Evolutionary conservation across 2,329 filamentous ascomycete genomes (phyloP), one percentile per base, ranked within the genome.

Genomic region (Madurella mycetomatis): DNA sequence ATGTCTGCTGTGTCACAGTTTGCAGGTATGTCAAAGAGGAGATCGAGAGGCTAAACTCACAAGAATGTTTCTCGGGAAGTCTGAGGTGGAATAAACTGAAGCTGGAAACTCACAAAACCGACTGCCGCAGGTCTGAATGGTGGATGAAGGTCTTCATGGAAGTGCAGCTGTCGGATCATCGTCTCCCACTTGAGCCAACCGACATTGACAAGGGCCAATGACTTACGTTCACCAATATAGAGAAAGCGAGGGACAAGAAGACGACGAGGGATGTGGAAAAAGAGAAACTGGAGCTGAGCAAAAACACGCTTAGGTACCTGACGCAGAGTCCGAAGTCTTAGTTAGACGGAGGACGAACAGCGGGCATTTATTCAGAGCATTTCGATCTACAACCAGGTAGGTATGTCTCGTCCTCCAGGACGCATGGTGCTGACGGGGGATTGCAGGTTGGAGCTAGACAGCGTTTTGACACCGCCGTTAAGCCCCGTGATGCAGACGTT

Each of bases 141-240:
- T 49, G 52, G n/a, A 39, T 66, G 0, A 39, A 41, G 40, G 37
- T 31, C 1, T 60, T 63, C 5, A 47, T 37, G 39, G 48, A 57
- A n/a, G 49, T 41, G 2, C 43, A 47, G 4, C 31, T 66, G 17
- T 41, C 49, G 15, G 52, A 64, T 7, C 62, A 65, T 43, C 47
- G 57, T 12, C 57, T 68, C 9, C 65, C 64, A 9, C 51, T 65
- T 8, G 55, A 66, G 9, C 64, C 65, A 2, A 55, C 49, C 7
- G 58, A 64, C 25, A 19, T 49, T 9, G 56, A 57, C 4, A 55
- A 60, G 9, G 65, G 62, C 5, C 65, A 67, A 53, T 65, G 64
- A 2, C 53, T 67, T 15, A 56, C 62, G 46, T 63, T 67, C 16
- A 45, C 66, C 1, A n/a, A n/a, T 3, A 49, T 11, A 2, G 39